Evolutionary conservation across 2,329 filamentous ascomycete genomes (phyloP).

Genomic region (Beauveria australis): DNA sequence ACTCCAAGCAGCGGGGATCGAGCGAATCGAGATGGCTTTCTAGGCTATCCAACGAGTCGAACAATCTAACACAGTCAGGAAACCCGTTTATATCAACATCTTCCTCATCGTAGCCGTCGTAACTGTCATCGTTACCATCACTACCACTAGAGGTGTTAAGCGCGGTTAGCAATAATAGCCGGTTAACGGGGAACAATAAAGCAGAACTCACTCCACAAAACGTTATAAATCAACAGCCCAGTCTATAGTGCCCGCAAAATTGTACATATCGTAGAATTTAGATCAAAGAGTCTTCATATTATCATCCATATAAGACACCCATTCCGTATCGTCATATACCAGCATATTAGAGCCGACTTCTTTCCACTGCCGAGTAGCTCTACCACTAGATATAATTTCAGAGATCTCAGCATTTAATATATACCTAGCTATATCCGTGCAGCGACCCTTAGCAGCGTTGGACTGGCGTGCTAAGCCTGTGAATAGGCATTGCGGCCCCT

Average conservation of each 20-base stretch:
- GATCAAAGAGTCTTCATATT: slow-evolving; percentile 9
- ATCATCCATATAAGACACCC: slow-evolving; percentile 16
- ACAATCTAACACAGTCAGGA: no score
- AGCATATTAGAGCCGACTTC: not conserved
- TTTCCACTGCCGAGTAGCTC: slow-evolving; percentile 6
- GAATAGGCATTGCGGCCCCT: slow-evolving; percentile 16
- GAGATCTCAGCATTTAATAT: slow-evolving; percentile 24
- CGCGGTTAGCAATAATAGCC: no score
- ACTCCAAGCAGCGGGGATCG: no score
- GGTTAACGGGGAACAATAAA: no score
- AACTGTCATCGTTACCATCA: no score
- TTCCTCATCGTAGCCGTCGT: no score
- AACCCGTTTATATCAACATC: no score
- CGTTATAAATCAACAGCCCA: slow-evolving; percentile 14
- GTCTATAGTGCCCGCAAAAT: slow-evolving; percentile 15
- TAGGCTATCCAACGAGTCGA: no score
- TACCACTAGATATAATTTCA: slow-evolving; percentile 20
- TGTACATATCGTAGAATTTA: not conserved
- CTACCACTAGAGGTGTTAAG: no score
- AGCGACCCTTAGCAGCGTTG: slow-evolving; percentile 15
- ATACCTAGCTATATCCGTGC: slow-evolving; percentile 17
- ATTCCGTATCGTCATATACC: slow-evolving; percentile 7
- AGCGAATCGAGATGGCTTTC: no score
- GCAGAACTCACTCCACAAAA: no score
- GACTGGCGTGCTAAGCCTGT: slow-evolving; percentile 15